Percentiles rank a stretch among this genome's conserved stretches.
Conservation (phyloP, 2,329 filamentous ascomycete species). For the Colletotrichum zoysiae region DNA sequence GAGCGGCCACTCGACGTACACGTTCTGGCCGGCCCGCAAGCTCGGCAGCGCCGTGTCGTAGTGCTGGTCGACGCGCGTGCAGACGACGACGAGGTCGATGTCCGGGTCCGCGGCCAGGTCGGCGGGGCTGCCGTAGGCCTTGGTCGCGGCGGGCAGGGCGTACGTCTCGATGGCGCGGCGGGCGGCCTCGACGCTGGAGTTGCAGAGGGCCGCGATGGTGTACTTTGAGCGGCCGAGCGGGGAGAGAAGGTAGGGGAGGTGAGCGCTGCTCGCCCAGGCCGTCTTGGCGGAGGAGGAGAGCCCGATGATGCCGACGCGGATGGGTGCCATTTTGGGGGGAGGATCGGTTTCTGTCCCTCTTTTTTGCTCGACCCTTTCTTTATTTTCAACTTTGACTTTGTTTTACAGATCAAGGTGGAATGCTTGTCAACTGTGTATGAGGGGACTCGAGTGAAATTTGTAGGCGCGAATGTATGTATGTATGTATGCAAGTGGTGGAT, state of each 20-base stretch:
- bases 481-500: not conserved
- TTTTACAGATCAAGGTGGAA: not conserved
- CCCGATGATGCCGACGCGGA: slow-evolving; percentile 69
- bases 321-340: slow-evolving; percentile 46
- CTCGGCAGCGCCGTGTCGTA: slow-evolving; percentile 59
- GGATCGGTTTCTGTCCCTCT: not conserved
- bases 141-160: slow-evolving; percentile 55
- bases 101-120: slow-evolving; percentile 62
- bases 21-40: slow-evolving; percentile 63
- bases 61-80: slow-evolving; percentile 68
- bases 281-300: slow-evolving; percentile 65
- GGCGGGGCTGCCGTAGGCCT: slow-evolving; percentile 63
- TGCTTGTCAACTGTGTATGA: not conserved
- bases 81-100: slow-evolving; percentile 68
- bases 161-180: slow-evolving; percentile 58
- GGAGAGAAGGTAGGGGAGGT: slow-evolving; percentile 71
- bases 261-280: slow-evolving; percentile 67
- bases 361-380: not conserved
- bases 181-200: slow-evolving; percentile 61
- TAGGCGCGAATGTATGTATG: not conserved
- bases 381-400: too few relatives aligned
- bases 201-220: slow-evolving; percentile 64
- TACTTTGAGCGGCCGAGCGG: slow-evolving; percentile 56
- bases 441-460: not conserved
- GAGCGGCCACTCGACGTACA: slow-evolving; percentile 71